Base-by-base conservation (phyloP, 2,329 filamentous ascomycete species). In the Aschersonia sp. region DNA sequence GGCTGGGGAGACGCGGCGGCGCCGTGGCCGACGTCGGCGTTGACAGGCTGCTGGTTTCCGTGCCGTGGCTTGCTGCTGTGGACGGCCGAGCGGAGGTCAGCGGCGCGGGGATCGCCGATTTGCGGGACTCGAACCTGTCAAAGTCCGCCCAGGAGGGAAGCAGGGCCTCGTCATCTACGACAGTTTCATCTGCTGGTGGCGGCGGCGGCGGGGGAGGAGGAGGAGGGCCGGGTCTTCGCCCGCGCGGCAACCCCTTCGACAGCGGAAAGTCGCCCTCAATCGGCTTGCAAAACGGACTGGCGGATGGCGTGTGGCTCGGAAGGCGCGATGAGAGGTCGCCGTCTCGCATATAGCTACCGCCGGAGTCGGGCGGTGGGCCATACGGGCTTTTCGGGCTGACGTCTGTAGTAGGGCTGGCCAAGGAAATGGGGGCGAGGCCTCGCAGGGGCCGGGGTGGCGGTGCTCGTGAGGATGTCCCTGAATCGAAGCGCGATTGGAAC, bases 61-160 rank as follows among this genome's bases (percentile, higher is more conserved):
- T 45, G 9, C 44, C 50, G 8, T 45, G 45, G 11, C 40, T 52
- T 8, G 44, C 30, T 22, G 22, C 4, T 22, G 35, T 37, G 6
- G 40, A 12, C 9, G 42, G 43, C 12, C 48, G 49, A n/a, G 43
- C 52, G 4, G 62, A 60, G 1, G 58, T 58, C 6, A 66, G 59
- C 12, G 64, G 64, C 11, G 62, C 55, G 0, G 62, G 61, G 31
- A 66, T 56, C 12, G 64, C 63, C 0, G 64, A 65, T 32, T 55
- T 55, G 44, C 63, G 60, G 1, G 57, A 55, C 30, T 60, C 54
- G 1, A 52, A 50, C 2, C 51, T 51, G 44, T 61, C 58, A 41
- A 63, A 57, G 43, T 56, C 46, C n/a, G 50, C 46, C 51, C 51
- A 54, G n/a, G 43, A 30, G 5, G 46, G 44, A 1, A 49, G 31